Base-by-base conservation (phyloP, 2,329 filamentous ascomycete species). In the Talaromyces sp. region DNA sequence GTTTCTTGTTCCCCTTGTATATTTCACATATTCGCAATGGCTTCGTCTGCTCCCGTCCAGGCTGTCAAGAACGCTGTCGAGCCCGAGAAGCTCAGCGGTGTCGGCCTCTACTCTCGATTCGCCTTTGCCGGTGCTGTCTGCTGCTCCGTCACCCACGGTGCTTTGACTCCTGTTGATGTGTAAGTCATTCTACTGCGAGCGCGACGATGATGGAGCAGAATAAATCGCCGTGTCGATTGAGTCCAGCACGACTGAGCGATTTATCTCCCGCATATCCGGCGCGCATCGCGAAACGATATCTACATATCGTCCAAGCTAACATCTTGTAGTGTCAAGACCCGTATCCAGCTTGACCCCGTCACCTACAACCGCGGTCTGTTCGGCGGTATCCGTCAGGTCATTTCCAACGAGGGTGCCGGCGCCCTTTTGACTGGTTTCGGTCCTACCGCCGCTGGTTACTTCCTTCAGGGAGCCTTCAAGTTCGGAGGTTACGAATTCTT, bases 111-210 rank as follows among this genome's bases (percentile, higher is more conserved):
- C 88, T 91, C 91, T 73, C 88, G 92, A 81, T 97, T 97, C 84
- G 93, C 95, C 82, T 90, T 99, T 74, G 93, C 95, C 74, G 95
- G 95, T 82, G 95, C 95, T 73, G 83, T 98, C 84, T 97, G 95
- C 88, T 99, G 95, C 82, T 95, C 93, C 73, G 83, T 98, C 82
- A 99, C 95, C 77, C 95, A 99, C 87, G 95, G 93, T 81, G 90
- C 86, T 76, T 88, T 98, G 74, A 99, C 95, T 71, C 95, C 95
- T 76, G 92, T 99, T 80, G 95, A 99, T 90, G 95, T 99, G 93
- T 98, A 95, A 81, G 93, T 50, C 11, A 8, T 12, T 33, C 28
- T 46, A 11, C 14, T 23, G 48, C 23, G 42, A 12, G 44, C 28
- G 44, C 35, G 42, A 60, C 35, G 4, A 18, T 46, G 6, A n/a